Evolutionary conservation across 257 asterid genomes (phyloP).

Genomic region (Lithospermum erythrorhizon): DNA sequence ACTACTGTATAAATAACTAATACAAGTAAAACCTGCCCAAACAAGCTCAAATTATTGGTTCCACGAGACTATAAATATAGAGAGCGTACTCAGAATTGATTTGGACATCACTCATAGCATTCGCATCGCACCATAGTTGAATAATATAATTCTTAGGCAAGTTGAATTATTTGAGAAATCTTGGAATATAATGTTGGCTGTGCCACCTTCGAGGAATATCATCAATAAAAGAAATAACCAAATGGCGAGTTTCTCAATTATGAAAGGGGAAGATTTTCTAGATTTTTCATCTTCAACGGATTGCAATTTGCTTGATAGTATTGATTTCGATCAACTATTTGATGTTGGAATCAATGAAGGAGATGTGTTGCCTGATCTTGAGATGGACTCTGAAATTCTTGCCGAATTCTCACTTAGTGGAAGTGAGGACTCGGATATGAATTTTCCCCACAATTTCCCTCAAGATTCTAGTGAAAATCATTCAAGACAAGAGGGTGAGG

Average conservation of each 20-base stretch:
- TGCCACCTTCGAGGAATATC: constrained; percentile 40
- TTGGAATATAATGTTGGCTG: constrained; percentile 46
- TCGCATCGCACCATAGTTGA: too few relatives aligned
- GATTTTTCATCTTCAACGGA: constrained; percentile 27
- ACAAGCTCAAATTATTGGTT: too few relatives aligned
- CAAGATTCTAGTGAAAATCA: background rate
- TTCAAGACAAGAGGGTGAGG: constrained; percentile 20
- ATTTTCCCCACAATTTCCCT: background rate
- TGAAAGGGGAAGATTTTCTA: constrained; percentile 35
- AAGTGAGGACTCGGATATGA: constrained; percentile 32
- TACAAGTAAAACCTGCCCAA: too few relatives aligned
- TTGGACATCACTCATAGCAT: too few relatives aligned
- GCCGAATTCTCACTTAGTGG: constrained; percentile 47
- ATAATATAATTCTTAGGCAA: too few relatives aligned
- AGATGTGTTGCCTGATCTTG: constrained; percentile 60
- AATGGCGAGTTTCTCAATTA: constrained; percentile 35
- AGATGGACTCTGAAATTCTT: constrained; percentile 61
- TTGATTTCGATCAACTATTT: constrained; percentile 72
- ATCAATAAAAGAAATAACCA: constrained; percentile 38
- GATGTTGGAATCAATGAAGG: constrained; percentile 51
- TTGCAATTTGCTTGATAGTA: constrained; percentile 56
- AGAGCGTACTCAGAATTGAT: too few relatives aligned
- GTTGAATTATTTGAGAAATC: too few relatives aligned
- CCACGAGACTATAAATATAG: too few relatives aligned
- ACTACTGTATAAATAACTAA: too few relatives aligned